Evolutionary conservation across 139 green algal genomes (phyloP).

Genomic region (Tetratostichococcus sp.): DNA sequence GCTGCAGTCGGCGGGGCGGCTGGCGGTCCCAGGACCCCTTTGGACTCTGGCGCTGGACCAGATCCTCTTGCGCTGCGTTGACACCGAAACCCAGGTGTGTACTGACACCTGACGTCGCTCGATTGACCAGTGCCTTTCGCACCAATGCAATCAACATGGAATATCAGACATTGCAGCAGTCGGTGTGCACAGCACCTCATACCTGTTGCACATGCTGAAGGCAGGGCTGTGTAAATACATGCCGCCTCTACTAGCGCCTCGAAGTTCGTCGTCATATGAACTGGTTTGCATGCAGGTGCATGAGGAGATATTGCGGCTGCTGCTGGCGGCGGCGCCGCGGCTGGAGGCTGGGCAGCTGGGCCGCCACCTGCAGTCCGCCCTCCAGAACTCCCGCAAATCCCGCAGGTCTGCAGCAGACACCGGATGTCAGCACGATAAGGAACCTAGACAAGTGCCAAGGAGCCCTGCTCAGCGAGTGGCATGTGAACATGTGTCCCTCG

Average conservation of each 20-base stretch:
- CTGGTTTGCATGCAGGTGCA: slow-evolving; percentile 43
- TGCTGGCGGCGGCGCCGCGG: slow-evolving; percentile 46
- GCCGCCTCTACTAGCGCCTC: too few relatives aligned
- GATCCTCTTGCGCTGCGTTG: slow-evolving; percentile 51
- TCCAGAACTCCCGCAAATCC: slow-evolving; percentile 27
- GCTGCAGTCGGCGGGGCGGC: slow-evolving; percentile 24
- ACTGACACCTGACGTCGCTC: too few relatives aligned
- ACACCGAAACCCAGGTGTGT: slow-evolving; percentile 53
- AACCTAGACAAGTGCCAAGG: too few relatives aligned
- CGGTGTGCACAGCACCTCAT: too few relatives aligned
- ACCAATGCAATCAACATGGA: too few relatives aligned
- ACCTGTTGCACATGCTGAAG: too few relatives aligned
- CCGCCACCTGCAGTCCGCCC: slow-evolving; percentile 40
- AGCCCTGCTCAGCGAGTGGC: too few relatives aligned
- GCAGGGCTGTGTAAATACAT: too few relatives aligned
- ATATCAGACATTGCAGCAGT: too few relatives aligned
- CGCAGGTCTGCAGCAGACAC: neutral
- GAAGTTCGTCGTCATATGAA: neutral
- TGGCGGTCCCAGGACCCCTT: slow-evolving; percentile 26
- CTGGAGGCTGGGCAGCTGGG: slow-evolving; percentile 33
- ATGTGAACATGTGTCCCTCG: neutral
- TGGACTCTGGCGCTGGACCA: slow-evolving; percentile 59
- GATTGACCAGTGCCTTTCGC: too few relatives aligned
- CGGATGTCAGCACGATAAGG: too few relatives aligned
- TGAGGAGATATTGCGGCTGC: slow-evolving; percentile 68